Evolutionary conservation across 164 flowering plant genomes (phyloP).

Genomic region (Kalanchoe fedtschenkoi): DNA sequence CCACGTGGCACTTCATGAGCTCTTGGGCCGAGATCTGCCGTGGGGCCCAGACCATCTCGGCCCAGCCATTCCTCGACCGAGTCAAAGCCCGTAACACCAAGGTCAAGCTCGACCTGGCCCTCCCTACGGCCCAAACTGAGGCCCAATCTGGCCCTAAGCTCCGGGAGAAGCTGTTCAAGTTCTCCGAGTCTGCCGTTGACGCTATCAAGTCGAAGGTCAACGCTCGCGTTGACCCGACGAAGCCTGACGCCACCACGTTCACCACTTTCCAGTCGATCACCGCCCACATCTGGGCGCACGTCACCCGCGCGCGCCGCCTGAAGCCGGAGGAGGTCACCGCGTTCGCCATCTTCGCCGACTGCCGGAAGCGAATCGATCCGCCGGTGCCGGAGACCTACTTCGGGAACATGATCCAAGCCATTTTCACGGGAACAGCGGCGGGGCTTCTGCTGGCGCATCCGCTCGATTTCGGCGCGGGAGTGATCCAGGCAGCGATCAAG

Average conservation of each 20-base stretch:
- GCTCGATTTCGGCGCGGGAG: slow-evolving; percentile 36
- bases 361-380: slow-evolving; percentile 73
- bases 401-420: slow-evolving; percentile 90
- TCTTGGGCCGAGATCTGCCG: slow-evolving; percentile 76
- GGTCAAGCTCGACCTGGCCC: slow-evolving; percentile 67
- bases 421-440: slow-evolving; percentile 63
- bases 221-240: slow-evolving; percentile 9
- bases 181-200: slow-evolving; percentile 56
- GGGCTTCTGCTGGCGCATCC: slow-evolving; percentile 44
- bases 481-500: slow-evolving; percentile 45
- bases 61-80: slow-evolving; percentile 70
- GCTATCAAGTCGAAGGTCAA: slow-evolving; percentile 58
- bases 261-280: slow-evolving; percentile 74
- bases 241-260: slow-evolving; percentile 45
- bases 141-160: slow-evolving; percentile 22
- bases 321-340: slow-evolving; percentile 69
- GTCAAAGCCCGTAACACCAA: slow-evolving; percentile 67
- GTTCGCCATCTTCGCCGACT: slow-evolving; percentile 75
- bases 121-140: slow-evolving; percentile 18
- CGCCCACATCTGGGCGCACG: slow-evolving; percentile 70
- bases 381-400: slow-evolving; percentile 79
- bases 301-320: slow-evolving; percentile 59
- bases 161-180: slow-evolving; percentile 64
- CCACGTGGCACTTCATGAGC: slow-evolving; percentile 98
- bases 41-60: slow-evolving; percentile 39